Percentiles rank a stretch among this genome's conserved stretches.
phyloP scores from a whole-genome alignment of 2,329 filamentous ascomycete species.

The Penicillium glabrum region DNA sequence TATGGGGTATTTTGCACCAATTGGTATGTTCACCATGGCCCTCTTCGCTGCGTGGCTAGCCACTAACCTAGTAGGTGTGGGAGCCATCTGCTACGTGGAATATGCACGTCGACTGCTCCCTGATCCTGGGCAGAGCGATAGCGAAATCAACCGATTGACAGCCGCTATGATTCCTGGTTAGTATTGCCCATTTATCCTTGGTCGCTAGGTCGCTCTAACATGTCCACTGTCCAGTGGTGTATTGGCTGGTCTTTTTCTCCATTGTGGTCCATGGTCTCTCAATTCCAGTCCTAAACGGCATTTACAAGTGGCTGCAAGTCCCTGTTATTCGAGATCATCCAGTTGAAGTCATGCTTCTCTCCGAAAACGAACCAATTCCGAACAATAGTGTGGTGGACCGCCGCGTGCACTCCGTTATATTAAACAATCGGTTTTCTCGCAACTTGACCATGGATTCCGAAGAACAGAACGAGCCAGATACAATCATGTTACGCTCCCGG shows the following conservation, averaged over 20 bases:
- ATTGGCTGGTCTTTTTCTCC: slow-evolving; percentile 47
- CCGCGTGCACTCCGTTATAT: slow-evolving; percentile 29
- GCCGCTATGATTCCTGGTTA: slow-evolving; percentile 41
- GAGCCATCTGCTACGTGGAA: slow-evolving; percentile 49
- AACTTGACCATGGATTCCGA: neutral
- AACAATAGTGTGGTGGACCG: slow-evolving; percentile 33
- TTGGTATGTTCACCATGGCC: slow-evolving; percentile 26
- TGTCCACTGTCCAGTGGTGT: slow-evolving; percentile 37
- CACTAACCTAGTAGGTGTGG: slow-evolving; percentile 35
- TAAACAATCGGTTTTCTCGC: slow-evolving; percentile 38
- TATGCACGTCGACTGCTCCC: slow-evolving; percentile 47
- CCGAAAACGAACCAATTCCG: slow-evolving; percentile 35
- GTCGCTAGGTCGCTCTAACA: neutral
- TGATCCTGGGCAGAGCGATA: slow-evolving; percentile 38
- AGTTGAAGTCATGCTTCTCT: slow-evolving; percentile 33
- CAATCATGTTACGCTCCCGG: neutral
- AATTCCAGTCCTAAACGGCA: slow-evolving; percentile 34
- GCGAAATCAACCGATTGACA: slow-evolving; percentile 42
- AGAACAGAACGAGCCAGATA: slow-evolving; percentile 6
- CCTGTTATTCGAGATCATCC: slow-evolving; percentile 33
- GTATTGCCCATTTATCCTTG: neutral
- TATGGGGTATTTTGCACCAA: slow-evolving; percentile 57
- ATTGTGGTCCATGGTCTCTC: slow-evolving; percentile 42
- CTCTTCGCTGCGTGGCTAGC: neutral
- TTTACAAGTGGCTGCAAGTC: slow-evolving; percentile 34